Percentiles rank a stretch among this genome's conserved stretches.
Conservation (phyloP, 2,329 filamentous ascomycete genomes). For the Colletotrichum sp. region DNA sequence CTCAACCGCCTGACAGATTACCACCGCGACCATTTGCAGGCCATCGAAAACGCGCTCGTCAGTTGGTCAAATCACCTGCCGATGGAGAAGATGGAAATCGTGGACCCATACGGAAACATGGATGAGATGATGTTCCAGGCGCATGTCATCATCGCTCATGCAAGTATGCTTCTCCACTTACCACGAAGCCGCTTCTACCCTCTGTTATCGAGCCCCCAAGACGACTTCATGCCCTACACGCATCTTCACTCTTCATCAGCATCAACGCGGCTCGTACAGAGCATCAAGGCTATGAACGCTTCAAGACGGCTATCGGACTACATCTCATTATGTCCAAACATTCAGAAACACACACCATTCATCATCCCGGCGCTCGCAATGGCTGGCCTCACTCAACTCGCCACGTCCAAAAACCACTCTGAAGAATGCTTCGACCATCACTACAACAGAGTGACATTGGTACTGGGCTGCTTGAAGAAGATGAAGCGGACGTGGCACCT, state of each 20-base stretch:
- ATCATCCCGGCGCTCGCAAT: neutral
- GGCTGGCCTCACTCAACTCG: neutral
- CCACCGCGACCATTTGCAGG: neutral
- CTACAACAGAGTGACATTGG: neutral
- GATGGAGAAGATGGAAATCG: neutral
- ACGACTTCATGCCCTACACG: neutral
- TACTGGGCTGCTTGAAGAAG: neutral
- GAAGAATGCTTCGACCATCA: neutral
- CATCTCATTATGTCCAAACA: neutral
- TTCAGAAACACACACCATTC: neutral
- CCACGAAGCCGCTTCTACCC: neutral
- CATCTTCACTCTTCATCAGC: neutral
- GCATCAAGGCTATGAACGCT: neutral
- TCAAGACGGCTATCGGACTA: neutral
- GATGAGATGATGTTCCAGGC: neutral
- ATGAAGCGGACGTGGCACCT: neutral
- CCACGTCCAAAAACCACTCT: neutral
- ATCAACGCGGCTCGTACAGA: neutral
- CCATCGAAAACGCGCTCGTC: neutral
- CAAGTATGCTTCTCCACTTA: neutral
- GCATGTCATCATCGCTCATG: neutral
- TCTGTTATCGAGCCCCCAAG: neutral
- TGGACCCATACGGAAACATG: neutral
- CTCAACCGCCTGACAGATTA: neutral
- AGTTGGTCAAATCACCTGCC: neutral